These are phyloP conservation scores for Fraxinus dipetala DNA, from an alignment of 305 asterid species.

Conservation along the genomic window DNA sequence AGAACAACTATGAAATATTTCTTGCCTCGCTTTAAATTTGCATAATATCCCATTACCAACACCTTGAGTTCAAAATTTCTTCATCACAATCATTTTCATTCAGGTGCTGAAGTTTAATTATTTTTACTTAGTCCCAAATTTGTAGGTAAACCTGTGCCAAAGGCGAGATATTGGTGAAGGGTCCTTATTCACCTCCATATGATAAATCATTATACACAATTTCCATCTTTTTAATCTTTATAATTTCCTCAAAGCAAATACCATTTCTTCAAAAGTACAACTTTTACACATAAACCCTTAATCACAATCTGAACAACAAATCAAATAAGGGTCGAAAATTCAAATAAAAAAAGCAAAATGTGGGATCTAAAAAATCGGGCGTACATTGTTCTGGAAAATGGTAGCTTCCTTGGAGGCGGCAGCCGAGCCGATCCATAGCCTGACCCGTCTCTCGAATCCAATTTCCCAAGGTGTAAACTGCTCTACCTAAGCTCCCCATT, in stretches of 20 bases:
- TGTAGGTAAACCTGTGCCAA: background rate
- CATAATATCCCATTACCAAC: background rate
- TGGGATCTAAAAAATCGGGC: constrained; percentile 8
- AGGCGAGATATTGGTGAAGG: background rate
- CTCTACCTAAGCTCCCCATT: constrained; percentile 82
- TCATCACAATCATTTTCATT: background rate
- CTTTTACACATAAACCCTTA: background rate
- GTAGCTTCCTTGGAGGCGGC: constrained; percentile 60
- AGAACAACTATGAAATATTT: background rate
- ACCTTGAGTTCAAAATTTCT: background rate
- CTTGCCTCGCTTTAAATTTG: background rate
- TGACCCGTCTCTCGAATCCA: constrained; percentile 76
- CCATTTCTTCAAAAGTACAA: background rate
- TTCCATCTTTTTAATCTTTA: background rate
- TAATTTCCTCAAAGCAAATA: background rate
- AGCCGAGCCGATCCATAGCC: constrained; percentile 84
- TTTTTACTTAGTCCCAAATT: background rate
- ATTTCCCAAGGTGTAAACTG: constrained; percentile 60
- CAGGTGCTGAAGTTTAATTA: background rate
- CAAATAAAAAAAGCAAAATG: background rate
- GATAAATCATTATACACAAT: background rate
- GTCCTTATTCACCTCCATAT: background rate
- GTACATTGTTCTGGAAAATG: constrained; percentile 60
- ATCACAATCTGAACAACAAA: background rate
- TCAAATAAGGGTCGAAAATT: background rate